Evolutionary conservation across 208 protist genomes (phyloP), one percentile per base, ranked within the genome.

Genomic region (Leishmania gerbilli): DNA sequence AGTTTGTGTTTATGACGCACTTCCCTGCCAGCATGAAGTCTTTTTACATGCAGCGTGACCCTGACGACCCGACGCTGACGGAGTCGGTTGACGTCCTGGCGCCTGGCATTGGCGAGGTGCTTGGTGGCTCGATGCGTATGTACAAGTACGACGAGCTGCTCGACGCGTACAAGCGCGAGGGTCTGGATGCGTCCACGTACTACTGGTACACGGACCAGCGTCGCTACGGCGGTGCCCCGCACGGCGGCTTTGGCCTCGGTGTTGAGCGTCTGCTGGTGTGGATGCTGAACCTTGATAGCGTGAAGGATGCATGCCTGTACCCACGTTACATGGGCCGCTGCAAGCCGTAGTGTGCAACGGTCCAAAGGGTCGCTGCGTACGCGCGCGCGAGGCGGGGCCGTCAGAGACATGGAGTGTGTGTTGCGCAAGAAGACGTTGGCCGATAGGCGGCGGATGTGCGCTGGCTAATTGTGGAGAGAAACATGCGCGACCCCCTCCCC

Each of bases 161-260:
- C 75, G 82, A 89, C 1, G 98, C 89, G 19, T 99, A 99, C 88
- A 89, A 94, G 74, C 87, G 87, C n/a, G 96, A 99, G 82, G 92
- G 89, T n/a, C 89, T 99, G 19, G 96, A 99, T 83, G 91, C 98
- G 56, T 89, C 87, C 24, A 80, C 90, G 31, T 99, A 99, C 90
- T 99, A 99, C 92, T 99, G 99, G 99, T 99, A 98, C 91, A 99
- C 95, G 17, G 99, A 99, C 79, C 98, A 99, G 92, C 94, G 99
- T 72, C 99, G 98, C 81, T 99, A 97, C 84, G 99, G 99, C 74
- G 92, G 97, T 37, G 92, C 87, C 74, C 99, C 98, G 49, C 99
- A 99, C 87, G 99, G 99, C 69, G 99, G 99, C 75, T 99, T 99
- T 82, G 99, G 99, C 42, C 93, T 99, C 72, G 99, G 99, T 37